phyloP scores from a whole-genome alignment of 208 protist species.

The Trypanosoma brucei region DNA sequence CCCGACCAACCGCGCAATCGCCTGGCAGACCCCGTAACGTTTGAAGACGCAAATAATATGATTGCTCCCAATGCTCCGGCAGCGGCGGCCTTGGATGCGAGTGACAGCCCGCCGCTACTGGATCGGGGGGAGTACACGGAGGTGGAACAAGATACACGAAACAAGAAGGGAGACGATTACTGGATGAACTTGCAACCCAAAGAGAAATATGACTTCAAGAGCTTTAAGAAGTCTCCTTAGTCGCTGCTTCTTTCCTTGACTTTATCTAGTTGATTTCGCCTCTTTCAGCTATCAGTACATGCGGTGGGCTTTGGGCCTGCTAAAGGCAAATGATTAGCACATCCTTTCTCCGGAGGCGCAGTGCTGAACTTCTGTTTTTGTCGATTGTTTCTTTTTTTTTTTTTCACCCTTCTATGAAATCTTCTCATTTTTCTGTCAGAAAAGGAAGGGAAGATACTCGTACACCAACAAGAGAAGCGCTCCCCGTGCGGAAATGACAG shows the following conservation, averaged over 20 bases:
- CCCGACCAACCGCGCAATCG: conserved; percentile 77
- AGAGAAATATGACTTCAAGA: conserved; percentile 89
- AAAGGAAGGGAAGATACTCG: not conserved
- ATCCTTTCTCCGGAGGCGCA: too few relatives aligned
- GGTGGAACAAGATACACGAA: conserved; percentile 66
- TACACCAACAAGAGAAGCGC: not conserved
- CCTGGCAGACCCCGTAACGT: conserved; percentile 74
- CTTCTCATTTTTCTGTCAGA: not conserved
- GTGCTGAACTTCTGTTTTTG: too few relatives aligned
- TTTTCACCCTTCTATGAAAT: too few relatives aligned
- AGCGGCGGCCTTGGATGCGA: conserved; percentile 34
- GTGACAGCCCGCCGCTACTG: conserved; percentile 36
- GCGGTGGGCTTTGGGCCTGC: not conserved
- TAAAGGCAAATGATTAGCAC: too few relatives aligned
- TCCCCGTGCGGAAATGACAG: conserved; percentile 40
- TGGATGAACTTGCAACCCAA: conserved; percentile 90
- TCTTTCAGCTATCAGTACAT: conserved; percentile 19
- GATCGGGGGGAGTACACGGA: conserved; percentile 70
- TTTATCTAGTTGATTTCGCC: conserved; percentile 13
- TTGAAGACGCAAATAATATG: conserved; percentile 90
- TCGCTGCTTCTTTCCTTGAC: conserved; percentile 16
- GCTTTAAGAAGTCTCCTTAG: conserved; percentile 85
- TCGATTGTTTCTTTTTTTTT: too few relatives aligned
- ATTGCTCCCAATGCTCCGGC: conserved; percentile 81
- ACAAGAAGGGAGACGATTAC: conserved; percentile 91